Evolutionary conservation across 2,329 filamentous ascomycete genomes (phyloP), one percentile per base, ranked within the genome.

Genomic region (Eutypa lata): DNA sequence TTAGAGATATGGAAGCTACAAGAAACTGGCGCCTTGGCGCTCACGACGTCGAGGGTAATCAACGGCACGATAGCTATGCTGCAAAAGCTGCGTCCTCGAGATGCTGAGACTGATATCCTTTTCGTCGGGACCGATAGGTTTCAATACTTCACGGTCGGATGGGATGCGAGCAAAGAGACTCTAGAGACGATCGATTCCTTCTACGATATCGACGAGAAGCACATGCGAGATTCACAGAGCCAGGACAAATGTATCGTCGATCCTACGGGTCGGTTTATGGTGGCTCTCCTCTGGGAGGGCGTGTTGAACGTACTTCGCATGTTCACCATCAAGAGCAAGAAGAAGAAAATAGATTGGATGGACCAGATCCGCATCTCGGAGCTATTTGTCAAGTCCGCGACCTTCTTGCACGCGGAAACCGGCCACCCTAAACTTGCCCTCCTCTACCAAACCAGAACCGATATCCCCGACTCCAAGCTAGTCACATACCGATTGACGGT

Each of bases 121-220:
- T 96, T 99, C 67, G 82, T 99, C 53, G 93, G 91, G 48, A 99
- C 94, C 46, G 89, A 96, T 67, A 85, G 89, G 51, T 89, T 90
- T 61, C 87, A 91, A 64, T 97, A 96, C 73, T 96, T 97, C 70
- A 96, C 91, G 2, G 71, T 96, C 19, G 85, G 81, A 16, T 99
- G 94, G 92, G 86, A 97, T 62, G 65, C 79, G 0, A 71, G 80
- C 67, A 75, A 65, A 4, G 71, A 71, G 19, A 68, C 75, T 53
- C 69, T 87, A 2, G 76, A 81, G 8, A 82, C 78, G 0, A 67
- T 80, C 21, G 74, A 79, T 61, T 60, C 72, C 1, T 79, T 82
- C 40, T 71, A 76, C 40, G 83, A 87, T 56, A 64, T 72, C 1
- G 73, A 79, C 31, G 82, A 86, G 63, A 79, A 75, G 37, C 79